Evolutionary conservation across 2,329 filamentous ascomycete genomes (phyloP).

Genomic region (Ascochyta rabiei): DNA sequence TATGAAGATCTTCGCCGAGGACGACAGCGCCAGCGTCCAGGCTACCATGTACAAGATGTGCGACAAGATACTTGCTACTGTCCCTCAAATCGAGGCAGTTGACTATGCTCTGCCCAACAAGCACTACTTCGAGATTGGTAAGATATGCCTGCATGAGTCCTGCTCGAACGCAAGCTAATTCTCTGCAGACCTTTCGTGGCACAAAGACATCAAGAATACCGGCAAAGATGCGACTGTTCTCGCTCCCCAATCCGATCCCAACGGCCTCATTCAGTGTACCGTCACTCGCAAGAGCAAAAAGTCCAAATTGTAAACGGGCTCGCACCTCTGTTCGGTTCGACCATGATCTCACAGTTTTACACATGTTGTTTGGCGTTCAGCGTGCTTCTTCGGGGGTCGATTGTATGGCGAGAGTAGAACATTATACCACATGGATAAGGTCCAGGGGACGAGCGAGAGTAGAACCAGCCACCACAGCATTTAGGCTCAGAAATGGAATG

Average conservation of each 20-base stretch:
- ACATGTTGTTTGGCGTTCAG: constrained; percentile 21
- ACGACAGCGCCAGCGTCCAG: constrained; percentile 92
- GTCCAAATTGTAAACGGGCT: constrained; percentile 49
- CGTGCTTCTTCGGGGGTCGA: constrained; percentile 17
- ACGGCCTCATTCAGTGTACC: constrained; percentile 93
- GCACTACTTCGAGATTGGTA: constrained; percentile 96
- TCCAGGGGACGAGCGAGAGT: constrained; percentile 23
- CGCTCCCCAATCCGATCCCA: constrained; percentile 88
- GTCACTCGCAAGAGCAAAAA: constrained; percentile 66
- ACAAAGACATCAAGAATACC: constrained; percentile 93
- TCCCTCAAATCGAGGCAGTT: constrained; percentile 73
- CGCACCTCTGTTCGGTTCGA: not conserved
- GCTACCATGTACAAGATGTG: constrained; percentile 99
- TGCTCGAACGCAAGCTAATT: constrained; percentile 21
- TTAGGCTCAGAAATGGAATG: not conserved
- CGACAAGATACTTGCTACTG: constrained; percentile 78
- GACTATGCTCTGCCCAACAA: constrained; percentile 93
- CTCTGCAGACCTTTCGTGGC: constrained; percentile 83
- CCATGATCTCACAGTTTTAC: constrained; percentile 19
- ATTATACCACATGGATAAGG: constrained; percentile 32
- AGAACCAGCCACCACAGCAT: constrained; percentile 7
- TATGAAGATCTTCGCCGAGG: constrained; percentile 87
- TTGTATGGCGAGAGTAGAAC: constrained; percentile 33
- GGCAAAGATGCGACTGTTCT: constrained; percentile 96
- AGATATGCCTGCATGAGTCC: constrained; percentile 43